Percentiles rank a stretch among this genome's conserved stretches.
Evolutionary conservation across 2,329 filamentous ascomycete species (phyloP).

Genomic region (Fusarium avenaceum): DNA sequence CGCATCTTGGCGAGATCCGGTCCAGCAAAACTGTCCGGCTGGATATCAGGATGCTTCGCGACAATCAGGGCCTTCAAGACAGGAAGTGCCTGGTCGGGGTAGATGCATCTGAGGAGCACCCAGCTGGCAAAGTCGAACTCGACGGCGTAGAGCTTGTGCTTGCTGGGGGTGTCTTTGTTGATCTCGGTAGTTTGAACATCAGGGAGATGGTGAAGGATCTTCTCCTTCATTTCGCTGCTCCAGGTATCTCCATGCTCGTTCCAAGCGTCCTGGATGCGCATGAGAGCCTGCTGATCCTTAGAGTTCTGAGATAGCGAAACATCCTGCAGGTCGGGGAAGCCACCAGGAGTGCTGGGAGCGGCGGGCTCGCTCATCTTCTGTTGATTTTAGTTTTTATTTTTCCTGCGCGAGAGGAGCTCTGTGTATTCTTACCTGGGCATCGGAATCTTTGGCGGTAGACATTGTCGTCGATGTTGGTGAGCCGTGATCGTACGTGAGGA

Average conservation of each 20-base stretch:
- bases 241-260: not conserved
- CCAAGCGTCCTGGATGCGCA: slow-evolving; percentile 10
- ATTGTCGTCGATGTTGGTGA: not conserved
- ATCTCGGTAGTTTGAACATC: not conserved
- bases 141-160: slow-evolving; percentile 8
- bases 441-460: not conserved
- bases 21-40: slow-evolving; percentile 2
- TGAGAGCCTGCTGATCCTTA: slow-evolving; percentile 19
- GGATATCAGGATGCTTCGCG: slow-evolving; percentile 12
- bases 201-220: not conserved
- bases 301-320: slow-evolving; percentile 4
- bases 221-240: not conserved
- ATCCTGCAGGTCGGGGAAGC: slow-evolving; percentile 4
- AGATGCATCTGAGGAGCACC: slow-evolving; percentile 22
- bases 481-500: not conserved
- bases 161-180: slow-evolving; percentile 6
- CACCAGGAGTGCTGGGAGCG: not conserved
- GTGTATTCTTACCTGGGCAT: not conserved
- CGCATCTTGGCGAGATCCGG: not conserved
- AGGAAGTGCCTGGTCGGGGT: slow-evolving; percentile 1
- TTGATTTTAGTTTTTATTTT: not conserved
- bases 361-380: not conserved
- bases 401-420: not conserved
- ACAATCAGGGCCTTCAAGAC: not conserved
- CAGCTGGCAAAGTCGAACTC: slow-evolving; percentile 20